phyloP scores from a whole-genome alignment of 2,329 filamentous ascomycete species.

The Kalmusia sp. region DNA sequence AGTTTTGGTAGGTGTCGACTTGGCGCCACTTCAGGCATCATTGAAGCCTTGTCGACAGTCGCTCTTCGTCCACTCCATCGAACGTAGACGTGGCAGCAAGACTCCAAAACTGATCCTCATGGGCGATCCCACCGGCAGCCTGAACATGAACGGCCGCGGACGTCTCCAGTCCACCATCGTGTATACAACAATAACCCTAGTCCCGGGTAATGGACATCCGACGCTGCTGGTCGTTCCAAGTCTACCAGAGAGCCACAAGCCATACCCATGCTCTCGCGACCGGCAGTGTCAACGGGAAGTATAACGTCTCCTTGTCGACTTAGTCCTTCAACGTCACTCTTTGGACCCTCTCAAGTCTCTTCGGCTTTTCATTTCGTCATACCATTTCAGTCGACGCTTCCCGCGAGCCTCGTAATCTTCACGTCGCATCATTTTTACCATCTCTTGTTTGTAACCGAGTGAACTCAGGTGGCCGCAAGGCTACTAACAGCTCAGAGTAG shows the following conservation, averaged over 20 bases:
- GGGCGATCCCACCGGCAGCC: not conserved
- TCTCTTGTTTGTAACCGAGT: conserved; percentile 5
- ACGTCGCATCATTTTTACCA: conserved; percentile 1
- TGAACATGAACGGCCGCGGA: not conserved
- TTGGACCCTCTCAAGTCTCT: not conserved
- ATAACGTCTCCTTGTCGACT: conserved; percentile 6
- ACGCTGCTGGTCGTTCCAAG: conserved; percentile 3
- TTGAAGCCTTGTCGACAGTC: too few relatives aligned
- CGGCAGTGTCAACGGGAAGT: conserved; percentile 7
- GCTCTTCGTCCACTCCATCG: too few relatives aligned
- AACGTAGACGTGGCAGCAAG: too few relatives aligned
- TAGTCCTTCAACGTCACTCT: not conserved
- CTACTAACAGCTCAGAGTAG: not conserved
- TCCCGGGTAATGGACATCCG: conserved; percentile 9
- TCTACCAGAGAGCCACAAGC: conserved; percentile 10
- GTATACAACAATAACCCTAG: conserved; percentile 7
- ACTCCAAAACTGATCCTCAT: too few relatives aligned
- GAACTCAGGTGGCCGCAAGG: conserved; percentile 1
- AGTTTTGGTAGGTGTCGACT: too few relatives aligned
- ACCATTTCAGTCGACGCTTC: conserved; percentile 5
- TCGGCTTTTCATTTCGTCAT: not conserved
- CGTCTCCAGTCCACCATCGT: not conserved
- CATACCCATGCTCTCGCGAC: conserved; percentile 4
- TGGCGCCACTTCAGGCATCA: too few relatives aligned
- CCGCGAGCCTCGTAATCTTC: conserved; percentile 11